Evolutionary conservation across 1,284 basidiomycete genomes (phyloP).

Genomic region (Chalciporus sp.): DNA sequence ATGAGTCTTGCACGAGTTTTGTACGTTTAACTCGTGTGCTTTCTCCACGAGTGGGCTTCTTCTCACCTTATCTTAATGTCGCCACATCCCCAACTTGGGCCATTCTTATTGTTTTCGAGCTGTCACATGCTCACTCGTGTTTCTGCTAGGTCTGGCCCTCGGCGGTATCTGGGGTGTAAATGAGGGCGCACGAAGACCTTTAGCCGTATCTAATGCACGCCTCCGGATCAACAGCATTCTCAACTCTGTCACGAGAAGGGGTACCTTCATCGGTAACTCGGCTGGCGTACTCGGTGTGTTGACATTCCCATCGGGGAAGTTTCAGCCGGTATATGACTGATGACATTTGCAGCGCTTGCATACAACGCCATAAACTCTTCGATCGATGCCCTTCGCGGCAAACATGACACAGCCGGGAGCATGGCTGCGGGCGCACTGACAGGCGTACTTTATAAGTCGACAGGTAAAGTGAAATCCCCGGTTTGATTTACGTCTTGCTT

Average conservation of each 20-base stretch:
- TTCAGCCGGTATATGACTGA: slow-evolving; percentile 28
- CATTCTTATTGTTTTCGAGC: slow-evolving; percentile 71
- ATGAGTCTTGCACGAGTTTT: slow-evolving; percentile 56
- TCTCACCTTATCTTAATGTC: slow-evolving; percentile 69
- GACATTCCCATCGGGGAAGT: slow-evolving; percentile 38
- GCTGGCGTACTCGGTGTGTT: slow-evolving; percentile 92
- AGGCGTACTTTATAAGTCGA: slow-evolving; percentile 92
- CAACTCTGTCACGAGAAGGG: slow-evolving; percentile 95
- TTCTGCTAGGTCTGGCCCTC: slow-evolving; percentile 82
- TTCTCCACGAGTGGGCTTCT: slow-evolving; percentile 37
- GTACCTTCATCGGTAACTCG: slow-evolving; percentile 97
- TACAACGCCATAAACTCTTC: slow-evolving; percentile 97
- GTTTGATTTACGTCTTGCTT: slow-evolving; percentile 39
- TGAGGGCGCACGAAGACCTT: slow-evolving; percentile 87
- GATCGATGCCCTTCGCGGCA: slow-evolving; percentile 86
- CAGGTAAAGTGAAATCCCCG: slow-evolving; percentile 62
- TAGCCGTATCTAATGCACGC: slow-evolving; percentile 81
- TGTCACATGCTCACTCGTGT: slow-evolving; percentile 70
- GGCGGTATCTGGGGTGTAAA: slow-evolving; percentile 96
- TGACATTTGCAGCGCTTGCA: slow-evolving; percentile 70
- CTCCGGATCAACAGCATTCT: slow-evolving; percentile 96
- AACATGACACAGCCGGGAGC: slow-evolving; percentile 90
- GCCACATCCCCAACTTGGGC: slow-evolving; percentile 52
- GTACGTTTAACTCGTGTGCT: slow-evolving; percentile 47
- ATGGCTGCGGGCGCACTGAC: slow-evolving; percentile 92